Conservation (phyloP, 495 filamentous ascomycete genomes). For the Penicillium egyptiacum region DNA sequence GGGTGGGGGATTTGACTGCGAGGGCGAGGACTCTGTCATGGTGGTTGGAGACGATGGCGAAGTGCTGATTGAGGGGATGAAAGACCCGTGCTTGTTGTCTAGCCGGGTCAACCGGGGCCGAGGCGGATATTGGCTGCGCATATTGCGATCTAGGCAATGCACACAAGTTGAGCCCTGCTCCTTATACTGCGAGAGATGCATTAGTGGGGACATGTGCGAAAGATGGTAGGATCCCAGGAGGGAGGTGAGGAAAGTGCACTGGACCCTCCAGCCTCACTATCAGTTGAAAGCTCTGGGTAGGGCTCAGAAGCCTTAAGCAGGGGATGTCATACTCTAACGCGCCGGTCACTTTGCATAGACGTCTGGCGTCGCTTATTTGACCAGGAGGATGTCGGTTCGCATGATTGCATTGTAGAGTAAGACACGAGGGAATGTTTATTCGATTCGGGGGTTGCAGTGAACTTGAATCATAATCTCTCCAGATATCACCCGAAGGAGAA, state of each 20-base stretch:
- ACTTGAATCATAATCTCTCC: constrained; percentile 14
- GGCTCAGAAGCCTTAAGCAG: not conserved
- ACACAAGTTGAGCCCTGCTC: constrained; percentile 22
- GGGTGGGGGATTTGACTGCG: not conserved
- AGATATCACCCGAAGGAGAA: constrained; percentile 12
- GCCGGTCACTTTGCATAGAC: constrained; percentile 14
- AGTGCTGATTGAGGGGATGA: constrained; percentile 19
- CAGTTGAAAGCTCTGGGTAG: not conserved
- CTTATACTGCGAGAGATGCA: not conserved
- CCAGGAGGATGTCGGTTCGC: constrained; percentile 5
- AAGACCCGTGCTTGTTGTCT: constrained; percentile 21
- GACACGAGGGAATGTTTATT: constrained; percentile 1
- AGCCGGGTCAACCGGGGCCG: constrained; percentile 30
- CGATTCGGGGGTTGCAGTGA: not conserved
- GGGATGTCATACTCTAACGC: constrained; percentile 11
- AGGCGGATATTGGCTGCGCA: constrained; percentile 33
- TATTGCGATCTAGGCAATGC: constrained; percentile 38
- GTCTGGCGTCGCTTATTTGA: constrained; percentile 22
- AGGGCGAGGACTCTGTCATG: constrained; percentile 9
- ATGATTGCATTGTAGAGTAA: constrained; percentile 4
- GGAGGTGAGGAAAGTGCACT: not conserved
- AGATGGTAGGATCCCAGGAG: not conserved
- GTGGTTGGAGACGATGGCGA: constrained; percentile 4
- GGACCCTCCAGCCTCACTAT: not conserved
- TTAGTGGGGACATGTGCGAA: not conserved